phyloP scores from a whole-genome alignment of 2,329 filamentous ascomycete genomes.

The Phoma sp. region DNA sequence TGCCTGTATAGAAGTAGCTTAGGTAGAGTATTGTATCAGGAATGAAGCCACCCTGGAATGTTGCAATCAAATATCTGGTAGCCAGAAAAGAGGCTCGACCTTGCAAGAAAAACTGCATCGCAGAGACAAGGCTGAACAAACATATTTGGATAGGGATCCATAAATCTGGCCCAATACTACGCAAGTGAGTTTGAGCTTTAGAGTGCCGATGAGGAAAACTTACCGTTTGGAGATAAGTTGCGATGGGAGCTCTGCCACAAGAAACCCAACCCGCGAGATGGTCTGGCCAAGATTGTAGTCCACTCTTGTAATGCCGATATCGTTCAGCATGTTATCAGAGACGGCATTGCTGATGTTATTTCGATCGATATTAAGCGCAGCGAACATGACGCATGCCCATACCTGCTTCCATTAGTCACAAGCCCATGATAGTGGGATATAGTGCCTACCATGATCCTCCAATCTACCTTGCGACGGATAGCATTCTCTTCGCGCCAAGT shows the following conservation, averaged over 20 bases:
- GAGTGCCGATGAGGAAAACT: not conserved
- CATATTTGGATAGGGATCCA: slow-evolving; percentile 50
- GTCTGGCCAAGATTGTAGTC: slow-evolving; percentile 34
- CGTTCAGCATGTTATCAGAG: slow-evolving; percentile 28
- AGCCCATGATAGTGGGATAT: slow-evolving; percentile 35
- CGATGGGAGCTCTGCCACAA: slow-evolving; percentile 55
- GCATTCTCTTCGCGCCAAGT: slow-evolving; percentile 58
- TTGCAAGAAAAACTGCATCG: slow-evolving; percentile 70
- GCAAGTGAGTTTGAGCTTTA: not conserved
- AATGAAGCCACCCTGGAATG: slow-evolving; percentile 58
- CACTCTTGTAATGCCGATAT: slow-evolving; percentile 21
- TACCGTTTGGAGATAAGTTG: slow-evolving; percentile 49
- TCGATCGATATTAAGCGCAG: slow-evolving; percentile 55
- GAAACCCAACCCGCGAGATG: slow-evolving; percentile 80
- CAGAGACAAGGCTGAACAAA: slow-evolving; percentile 52
- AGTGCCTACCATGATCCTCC: slow-evolving; percentile 16
- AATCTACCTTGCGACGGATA: slow-evolving; percentile 23
- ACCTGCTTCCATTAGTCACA: slow-evolving; percentile 46
- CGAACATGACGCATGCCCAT: slow-evolving; percentile 59
- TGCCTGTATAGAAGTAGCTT: slow-evolving; percentile 51
- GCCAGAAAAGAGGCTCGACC: slow-evolving; percentile 50
- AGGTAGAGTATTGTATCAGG: slow-evolving; percentile 69
- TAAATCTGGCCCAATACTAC: slow-evolving; percentile 42
- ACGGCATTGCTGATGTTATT: slow-evolving; percentile 44
- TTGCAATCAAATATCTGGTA: slow-evolving; percentile 46